Evolutionary conservation across 2,329 filamentous ascomycete species (phyloP).

Genomic region (Colletotrichum sp.): DNA sequence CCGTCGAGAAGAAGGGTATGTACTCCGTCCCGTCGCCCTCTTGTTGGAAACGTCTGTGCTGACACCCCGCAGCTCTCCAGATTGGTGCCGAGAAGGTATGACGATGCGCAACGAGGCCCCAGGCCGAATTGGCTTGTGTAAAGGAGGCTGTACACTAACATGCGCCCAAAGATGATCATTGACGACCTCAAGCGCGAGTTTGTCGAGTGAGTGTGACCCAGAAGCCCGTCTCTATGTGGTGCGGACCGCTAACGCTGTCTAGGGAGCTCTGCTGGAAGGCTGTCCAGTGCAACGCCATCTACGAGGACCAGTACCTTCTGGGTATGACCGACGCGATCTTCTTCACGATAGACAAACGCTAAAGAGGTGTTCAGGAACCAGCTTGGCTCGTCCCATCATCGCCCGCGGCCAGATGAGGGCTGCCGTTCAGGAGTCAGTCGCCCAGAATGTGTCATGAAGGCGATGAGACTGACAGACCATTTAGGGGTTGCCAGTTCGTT

Average conservation of each 20-base stretch:
- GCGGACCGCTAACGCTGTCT: neutral
- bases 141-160: neutral
- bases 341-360: neutral
- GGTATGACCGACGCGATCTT: constrained; percentile 39
- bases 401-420: constrained; percentile 63
- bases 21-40: neutral
- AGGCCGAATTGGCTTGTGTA: neutral
- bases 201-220: constrained; percentile 52
- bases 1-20: constrained; percentile 70
- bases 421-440: neutral
- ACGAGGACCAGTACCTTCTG: constrained; percentile 57
- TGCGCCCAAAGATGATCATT: constrained; percentile 45
- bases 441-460: neutral
- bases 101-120: neutral
- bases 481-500: constrained; percentile 38
- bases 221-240: neutral
- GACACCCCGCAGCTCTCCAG: constrained; percentile 11
- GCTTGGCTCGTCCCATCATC: constrained; percentile 70
- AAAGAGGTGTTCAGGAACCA: constrained; percentile 45
- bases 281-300: constrained; percentile 65
- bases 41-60: neutral
- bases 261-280: constrained; percentile 75
- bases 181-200: constrained; percentile 74
- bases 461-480: neutral
- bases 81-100: constrained; percentile 21